Evolutionary conservation across 768 basidiomycete genomes (phyloP).

Genomic region (Leccinum rimulosum): DNA sequence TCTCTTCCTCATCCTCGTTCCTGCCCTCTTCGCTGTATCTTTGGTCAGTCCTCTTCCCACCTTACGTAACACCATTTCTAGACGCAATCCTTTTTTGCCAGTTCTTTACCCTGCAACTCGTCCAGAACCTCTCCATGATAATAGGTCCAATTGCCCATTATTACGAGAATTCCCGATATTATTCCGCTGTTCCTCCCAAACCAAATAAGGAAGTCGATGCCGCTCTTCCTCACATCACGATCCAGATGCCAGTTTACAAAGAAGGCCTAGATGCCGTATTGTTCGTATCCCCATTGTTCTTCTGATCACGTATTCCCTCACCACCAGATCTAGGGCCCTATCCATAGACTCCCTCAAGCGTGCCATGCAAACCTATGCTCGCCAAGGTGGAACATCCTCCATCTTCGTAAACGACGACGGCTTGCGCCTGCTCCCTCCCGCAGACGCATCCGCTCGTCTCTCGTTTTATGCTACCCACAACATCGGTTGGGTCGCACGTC

Average conservation of each 20-base stretch:
- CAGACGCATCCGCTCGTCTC: constrained; percentile 46
- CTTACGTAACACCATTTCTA: background rate
- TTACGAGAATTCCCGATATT: constrained; percentile 51
- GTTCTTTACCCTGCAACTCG: constrained; percentile 43
- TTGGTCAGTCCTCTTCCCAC: constrained; percentile 30
- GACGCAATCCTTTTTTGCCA: constrained; percentile 13
- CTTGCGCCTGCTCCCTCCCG: constrained; percentile 46
- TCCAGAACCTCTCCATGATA: constrained; percentile 36
- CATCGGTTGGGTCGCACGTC: constrained; percentile 61
- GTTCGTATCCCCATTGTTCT: constrained; percentile 29
- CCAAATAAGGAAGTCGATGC: constrained; percentile 44
- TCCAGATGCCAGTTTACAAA: constrained; percentile 61
- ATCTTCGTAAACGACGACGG: constrained; percentile 66
- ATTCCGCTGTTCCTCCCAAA: constrained; percentile 43
- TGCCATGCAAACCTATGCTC: constrained; percentile 62
- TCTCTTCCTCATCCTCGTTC: constrained; percentile 39
- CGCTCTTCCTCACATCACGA: constrained; percentile 47
- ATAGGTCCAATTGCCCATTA: constrained; percentile 54
- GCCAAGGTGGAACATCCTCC: constrained; percentile 59
- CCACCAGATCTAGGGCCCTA: constrained; percentile 32
- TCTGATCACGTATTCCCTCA: background rate
- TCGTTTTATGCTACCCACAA: constrained; percentile 55
- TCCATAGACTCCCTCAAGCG: constrained; percentile 55
- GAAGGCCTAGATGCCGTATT: constrained; percentile 51
- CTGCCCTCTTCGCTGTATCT: constrained; percentile 45